A percentile compares a stretch with the other conserved stretches of the same genome.
Evolutionary conservation across 2,329 filamentous ascomycete species (phyloP).

Genomic region (Tolypocladium amazonense): DNA sequence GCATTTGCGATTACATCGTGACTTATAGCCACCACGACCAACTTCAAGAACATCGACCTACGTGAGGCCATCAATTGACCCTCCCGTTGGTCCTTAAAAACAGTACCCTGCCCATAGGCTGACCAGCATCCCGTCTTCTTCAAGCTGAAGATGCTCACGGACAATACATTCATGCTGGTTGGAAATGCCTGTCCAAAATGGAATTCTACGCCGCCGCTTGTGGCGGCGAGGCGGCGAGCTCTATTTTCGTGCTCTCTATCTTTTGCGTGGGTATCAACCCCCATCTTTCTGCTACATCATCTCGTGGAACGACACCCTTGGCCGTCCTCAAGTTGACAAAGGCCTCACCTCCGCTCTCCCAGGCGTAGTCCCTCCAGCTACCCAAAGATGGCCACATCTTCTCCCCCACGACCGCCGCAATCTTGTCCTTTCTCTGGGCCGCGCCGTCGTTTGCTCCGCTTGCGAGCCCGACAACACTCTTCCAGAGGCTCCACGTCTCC

Average conservation of each 20-base stretch:
- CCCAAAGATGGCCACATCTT: constrained; percentile 48
- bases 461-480: constrained; percentile 34
- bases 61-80: background rate
- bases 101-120: constrained; percentile 20
- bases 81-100: constrained; percentile 15
- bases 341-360: constrained; percentile 45
- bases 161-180: no score
- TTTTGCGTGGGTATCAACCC: constrained; percentile 13
- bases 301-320: constrained; percentile 19
- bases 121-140: constrained; percentile 2
- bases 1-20: background rate
- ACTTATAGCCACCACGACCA: background rate
- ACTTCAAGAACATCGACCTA: constrained; percentile 12
- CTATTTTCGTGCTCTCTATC: constrained; percentile 17
- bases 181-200: no score
- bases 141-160: no score
- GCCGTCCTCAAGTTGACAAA: constrained; percentile 27
- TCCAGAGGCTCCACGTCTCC: constrained; percentile 49
- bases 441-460: constrained; percentile 24
- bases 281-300: constrained; percentile 16
- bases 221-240: background rate
- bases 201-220: no score
- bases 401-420: constrained; percentile 22
- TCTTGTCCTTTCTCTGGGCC: constrained; percentile 17
- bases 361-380: constrained; percentile 52